phyloP scores from a whole-genome alignment of 306 rosid genomes.

The Citrullus mucosospermus region DNA sequence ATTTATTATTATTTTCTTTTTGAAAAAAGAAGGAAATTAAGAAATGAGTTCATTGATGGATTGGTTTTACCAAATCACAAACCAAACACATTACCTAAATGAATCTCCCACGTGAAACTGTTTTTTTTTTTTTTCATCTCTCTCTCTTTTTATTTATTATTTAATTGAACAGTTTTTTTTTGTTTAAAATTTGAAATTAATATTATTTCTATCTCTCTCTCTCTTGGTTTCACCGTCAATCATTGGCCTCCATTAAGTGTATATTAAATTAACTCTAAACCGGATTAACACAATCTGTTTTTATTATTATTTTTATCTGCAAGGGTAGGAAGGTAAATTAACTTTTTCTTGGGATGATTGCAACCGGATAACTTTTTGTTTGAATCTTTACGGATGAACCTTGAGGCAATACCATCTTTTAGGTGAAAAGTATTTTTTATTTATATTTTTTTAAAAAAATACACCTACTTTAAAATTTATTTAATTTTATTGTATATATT shows the following conservation, averaged over 20 bases:
- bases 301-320: neutral
- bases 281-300: neutral
- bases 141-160: neutral
- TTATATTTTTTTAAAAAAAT: too few relatives aligned
- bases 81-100: slow-evolving; percentile 28
- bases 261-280: neutral
- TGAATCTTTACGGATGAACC: neutral
- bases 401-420: neutral
- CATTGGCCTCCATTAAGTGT: neutral
- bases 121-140: neutral
- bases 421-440: neutral
- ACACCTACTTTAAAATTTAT: too few relatives aligned
- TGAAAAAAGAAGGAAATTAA: neutral
- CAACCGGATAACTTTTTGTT: neutral
- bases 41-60: slow-evolving; percentile 16
- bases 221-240: neutral
- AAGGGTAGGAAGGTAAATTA: neutral
- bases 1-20: neutral
- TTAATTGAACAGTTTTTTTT: neutral
- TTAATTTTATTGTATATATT: too few relatives aligned
- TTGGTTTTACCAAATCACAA: slow-evolving; percentile 51
- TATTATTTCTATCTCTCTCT: neutral
- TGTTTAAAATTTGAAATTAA: neutral
- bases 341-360: neutral
- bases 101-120: slow-evolving; percentile 66